Evolutionary conservation across 192 early-diverging fungal species (phyloP), one percentile per base, ranked within the genome.

Genomic region (Podila clonocystis): DNA sequence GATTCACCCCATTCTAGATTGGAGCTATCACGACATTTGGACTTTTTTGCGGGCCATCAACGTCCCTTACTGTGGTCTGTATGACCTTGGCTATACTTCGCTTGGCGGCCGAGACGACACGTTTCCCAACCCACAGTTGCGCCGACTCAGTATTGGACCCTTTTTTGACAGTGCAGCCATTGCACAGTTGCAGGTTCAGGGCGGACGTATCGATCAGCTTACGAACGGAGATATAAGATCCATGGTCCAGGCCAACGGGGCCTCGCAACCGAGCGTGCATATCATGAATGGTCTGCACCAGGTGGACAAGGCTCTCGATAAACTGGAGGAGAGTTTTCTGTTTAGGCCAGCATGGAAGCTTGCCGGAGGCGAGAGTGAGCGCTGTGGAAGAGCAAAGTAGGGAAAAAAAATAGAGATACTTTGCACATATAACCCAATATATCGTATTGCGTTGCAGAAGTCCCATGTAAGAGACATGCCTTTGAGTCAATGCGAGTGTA

Each of bases 71-170:
- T 99, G 97, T 84, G 84, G 84, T 0, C 86, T 98, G 58, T 99
- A 99, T 69, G 95, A 99, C 73, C 72, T 90, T 74, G 95, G 93
- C 19, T 99, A 97, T 73, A 99, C 97, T 9, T 98, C 96, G 24
- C 83, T 99, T 45, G 97, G 97, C 24, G 90, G 93, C 36, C 89
- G 89, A 26, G 87, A 93, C 63, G 91, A 96, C 64, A 99, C 97
- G 7, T 74, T 86, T 24, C 95, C 90, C 19, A 99, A 99, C 75
- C 97, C 96, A 4, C 88, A 90, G 24, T 83, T 98, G 36, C 67
- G 62, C 13, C 59, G 77, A 9, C 34, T 80, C 31, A 80, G 67
- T 38, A 64, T 80, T 26, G 77, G 77, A 5, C 70, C 70, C 0
- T 80, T 69, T 57, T 73, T 73, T 38, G 67, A 73, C 62, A 75